Conservation (phyloP, 306 rosid species). For the Vachellia collinsii region DNA sequence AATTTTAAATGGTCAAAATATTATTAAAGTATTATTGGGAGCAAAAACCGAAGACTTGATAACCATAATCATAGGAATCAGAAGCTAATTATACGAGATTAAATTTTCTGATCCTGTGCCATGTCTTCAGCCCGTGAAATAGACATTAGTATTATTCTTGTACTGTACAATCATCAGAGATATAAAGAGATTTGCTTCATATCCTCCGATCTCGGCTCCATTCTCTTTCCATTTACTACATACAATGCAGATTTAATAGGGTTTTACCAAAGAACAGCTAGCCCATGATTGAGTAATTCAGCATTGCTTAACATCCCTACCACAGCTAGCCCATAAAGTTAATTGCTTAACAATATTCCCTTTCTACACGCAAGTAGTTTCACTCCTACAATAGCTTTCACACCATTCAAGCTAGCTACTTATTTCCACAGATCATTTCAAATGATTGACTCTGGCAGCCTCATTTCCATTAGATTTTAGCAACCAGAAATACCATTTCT, state of each 20-base stretch:
- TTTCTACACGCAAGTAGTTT: not conserved
- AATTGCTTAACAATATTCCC: not conserved
- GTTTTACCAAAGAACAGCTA: not conserved
- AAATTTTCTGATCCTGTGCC: not conserved
- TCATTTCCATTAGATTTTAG: not conserved
- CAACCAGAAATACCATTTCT: not conserved
- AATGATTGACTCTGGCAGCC: not conserved
- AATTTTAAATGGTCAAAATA: not conserved
- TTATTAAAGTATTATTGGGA: not conserved
- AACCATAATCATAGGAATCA: not conserved
- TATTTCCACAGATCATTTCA: not conserved
- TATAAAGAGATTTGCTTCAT: not conserved
- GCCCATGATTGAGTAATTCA: not conserved
- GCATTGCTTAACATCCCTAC: not conserved
- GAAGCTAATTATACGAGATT: not conserved
- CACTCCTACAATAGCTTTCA: not conserved
- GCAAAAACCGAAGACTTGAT: not conserved
- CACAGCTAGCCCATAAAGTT: too few relatives aligned
- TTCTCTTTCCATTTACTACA: not conserved
- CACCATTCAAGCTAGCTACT: not conserved
- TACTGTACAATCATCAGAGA: not conserved
- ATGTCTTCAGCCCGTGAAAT: not conserved
- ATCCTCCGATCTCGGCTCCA: not conserved
- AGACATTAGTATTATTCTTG: not conserved
- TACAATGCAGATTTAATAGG: too few relatives aligned